phyloP scores from a whole-genome alignment of 1,284 basidiomycete species.

The Phellinidium pouzarii region DNA sequence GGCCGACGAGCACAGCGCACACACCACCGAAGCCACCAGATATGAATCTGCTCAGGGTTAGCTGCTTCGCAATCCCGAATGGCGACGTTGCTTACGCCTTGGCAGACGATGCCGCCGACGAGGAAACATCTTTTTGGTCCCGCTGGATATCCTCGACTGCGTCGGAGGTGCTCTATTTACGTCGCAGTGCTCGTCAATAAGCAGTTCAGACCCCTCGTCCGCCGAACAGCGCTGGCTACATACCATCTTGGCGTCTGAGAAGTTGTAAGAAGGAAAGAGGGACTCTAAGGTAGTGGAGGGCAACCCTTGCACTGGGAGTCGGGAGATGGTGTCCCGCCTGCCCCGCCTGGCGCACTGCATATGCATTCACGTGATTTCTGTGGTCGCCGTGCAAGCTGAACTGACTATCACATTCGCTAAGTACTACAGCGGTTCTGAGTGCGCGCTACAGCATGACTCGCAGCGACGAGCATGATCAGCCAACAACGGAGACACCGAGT shows the following conservation, averaged over 20 bases:
- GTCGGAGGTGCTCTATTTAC: constrained; percentile 13
- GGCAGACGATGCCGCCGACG: constrained; percentile 14
- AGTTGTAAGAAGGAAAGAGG: no score
- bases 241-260: neutral
- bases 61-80: neutral
- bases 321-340: no score
- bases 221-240: neutral
- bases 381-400: no score
- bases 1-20: constrained; percentile 55
- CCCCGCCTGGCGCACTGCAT: no score
- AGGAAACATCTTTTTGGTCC: constrained; percentile 10
- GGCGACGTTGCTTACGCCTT: constrained; percentile 9
- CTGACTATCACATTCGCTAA: no score
- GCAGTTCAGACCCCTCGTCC: neutral
- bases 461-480: no score
- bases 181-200: neutral
- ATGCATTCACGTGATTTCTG: no score
- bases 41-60: constrained; percentile 28
- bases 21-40: constrained; percentile 56
- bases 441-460: no score
- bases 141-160: constrained; percentile 15
- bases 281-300: no score
- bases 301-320: no score
- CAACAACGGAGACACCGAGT: no score
- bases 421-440: no score